phyloP scores from a whole-genome alignment of 352 stramenopile genomes.

The Elongisporangium senticosum region DNA sequence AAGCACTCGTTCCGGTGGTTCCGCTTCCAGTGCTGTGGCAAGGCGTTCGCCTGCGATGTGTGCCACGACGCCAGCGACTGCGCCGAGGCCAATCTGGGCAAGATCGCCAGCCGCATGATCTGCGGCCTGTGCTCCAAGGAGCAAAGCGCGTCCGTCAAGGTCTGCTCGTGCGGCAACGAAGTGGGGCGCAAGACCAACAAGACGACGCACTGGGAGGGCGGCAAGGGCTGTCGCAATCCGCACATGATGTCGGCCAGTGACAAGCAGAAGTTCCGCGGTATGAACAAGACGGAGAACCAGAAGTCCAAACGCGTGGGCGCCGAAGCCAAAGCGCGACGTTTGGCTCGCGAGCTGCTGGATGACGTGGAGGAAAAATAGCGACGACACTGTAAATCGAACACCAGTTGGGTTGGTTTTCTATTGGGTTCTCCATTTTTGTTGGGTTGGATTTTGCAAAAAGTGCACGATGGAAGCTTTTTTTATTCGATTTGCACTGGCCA shows the following conservation, averaged over 20 bases:
- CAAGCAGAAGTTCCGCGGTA: slow-evolving; percentile 68
- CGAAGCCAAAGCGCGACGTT: slow-evolving; percentile 37
- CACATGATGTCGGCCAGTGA: slow-evolving; percentile 57
- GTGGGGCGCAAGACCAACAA: slow-evolving; percentile 40
- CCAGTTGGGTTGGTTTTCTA: not conserved
- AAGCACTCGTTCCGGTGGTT: slow-evolving; percentile 79
- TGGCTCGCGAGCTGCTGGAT: not conserved
- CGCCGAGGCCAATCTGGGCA: slow-evolving; percentile 57
- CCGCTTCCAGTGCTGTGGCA: slow-evolving; percentile 82
- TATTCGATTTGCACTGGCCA: not conserved
- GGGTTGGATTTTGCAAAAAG: not conserved
- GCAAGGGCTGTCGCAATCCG: slow-evolving; percentile 58
- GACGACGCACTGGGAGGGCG: slow-evolving; percentile 72
- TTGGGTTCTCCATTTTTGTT: not conserved
- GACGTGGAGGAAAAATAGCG: not conserved
- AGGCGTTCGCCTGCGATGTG: slow-evolving; percentile 75
- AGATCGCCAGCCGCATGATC: slow-evolving; percentile 80
- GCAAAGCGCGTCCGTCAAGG: slow-evolving; percentile 67
- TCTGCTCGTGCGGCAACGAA: slow-evolving; percentile 72
- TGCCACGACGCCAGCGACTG: slow-evolving; percentile 75
- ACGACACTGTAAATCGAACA: not conserved
- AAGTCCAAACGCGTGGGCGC: slow-evolving; percentile 70
- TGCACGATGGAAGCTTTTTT: not conserved
- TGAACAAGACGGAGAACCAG: slow-evolving; percentile 78
- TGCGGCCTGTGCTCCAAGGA: slow-evolving; percentile 81